phyloP scores from a whole-genome alignment of 2,329 filamentous ascomycete genomes.

The Aspergillus candidus region DNA sequence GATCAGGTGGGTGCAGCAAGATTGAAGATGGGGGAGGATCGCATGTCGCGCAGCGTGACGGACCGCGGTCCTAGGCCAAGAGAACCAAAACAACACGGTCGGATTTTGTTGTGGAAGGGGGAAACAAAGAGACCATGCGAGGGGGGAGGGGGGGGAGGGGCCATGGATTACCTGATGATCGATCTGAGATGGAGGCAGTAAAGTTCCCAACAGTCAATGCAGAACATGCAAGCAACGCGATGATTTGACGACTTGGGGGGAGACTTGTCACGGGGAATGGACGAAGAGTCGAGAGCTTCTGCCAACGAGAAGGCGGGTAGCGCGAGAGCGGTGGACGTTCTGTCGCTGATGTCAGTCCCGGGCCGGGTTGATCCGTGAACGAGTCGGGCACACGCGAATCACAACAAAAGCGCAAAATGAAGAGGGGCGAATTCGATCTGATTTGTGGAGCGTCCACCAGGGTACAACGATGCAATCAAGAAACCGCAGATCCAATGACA shows the following conservation, averaged over 20 bases:
- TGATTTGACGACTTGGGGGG: slow-evolving; percentile 11
- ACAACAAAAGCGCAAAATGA: slow-evolving; percentile 1
- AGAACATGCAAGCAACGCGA: slow-evolving; percentile 12
- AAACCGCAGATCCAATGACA: no score
- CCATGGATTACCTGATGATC: slow-evolving; percentile 10
- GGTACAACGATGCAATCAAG: no score
- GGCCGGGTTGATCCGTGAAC: slow-evolving; percentile 17
- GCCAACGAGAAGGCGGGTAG: slow-evolving; percentile 17
- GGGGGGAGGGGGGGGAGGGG: background rate
- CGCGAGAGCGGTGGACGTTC: slow-evolving; percentile 10
- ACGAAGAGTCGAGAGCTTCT: slow-evolving; percentile 10
- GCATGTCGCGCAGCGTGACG: slow-evolving; percentile 3
- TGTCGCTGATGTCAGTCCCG: slow-evolving; percentile 24
- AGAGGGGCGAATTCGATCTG: slow-evolving; percentile 11
- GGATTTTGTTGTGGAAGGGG: slow-evolving; percentile 3
- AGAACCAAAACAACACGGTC: slow-evolving; percentile 11
- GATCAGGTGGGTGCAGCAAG: background rate
- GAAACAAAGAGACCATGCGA: no score
- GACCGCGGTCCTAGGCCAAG: slow-evolving; percentile 10
- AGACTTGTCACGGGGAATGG: slow-evolving; percentile 15
- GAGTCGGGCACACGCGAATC: slow-evolving; percentile 5
- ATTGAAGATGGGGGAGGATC: slow-evolving; percentile 1
- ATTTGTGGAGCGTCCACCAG: slow-evolving; percentile 9
- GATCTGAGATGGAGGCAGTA: slow-evolving; percentile 3
- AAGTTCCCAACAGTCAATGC: slow-evolving; percentile 4